Percentiles rank a stretch among this genome's conserved stretches.
phyloP scores from a whole-genome alignment of 176 grass and related monocot species.

The Elymus sibiricus region DNA sequence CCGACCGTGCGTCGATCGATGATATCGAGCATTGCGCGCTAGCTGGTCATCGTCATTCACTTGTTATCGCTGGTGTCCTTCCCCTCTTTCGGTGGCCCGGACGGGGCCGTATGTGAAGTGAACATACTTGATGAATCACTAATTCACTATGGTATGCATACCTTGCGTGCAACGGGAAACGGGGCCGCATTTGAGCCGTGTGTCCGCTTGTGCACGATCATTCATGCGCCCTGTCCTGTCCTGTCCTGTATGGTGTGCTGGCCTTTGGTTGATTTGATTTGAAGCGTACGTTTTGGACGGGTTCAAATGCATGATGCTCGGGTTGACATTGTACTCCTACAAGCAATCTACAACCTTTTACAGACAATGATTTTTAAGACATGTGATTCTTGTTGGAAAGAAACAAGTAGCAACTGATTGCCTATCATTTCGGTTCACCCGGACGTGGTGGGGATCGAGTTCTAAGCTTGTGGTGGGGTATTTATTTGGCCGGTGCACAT shows the following conservation, averaged over 20 bases:
- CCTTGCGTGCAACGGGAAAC: background rate
- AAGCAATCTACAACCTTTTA: background rate
- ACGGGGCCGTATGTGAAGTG: no score
- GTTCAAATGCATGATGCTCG: background rate
- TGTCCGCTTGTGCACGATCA: background rate
- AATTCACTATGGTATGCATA: background rate
- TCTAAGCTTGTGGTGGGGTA: background rate
- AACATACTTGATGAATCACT: no score
- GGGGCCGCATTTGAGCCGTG: background rate
- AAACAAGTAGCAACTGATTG: background rate
- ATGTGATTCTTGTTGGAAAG: background rate
- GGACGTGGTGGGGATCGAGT: background rate
- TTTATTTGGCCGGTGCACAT: background rate
- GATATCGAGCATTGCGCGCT: background rate
- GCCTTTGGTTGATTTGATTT: background rate
- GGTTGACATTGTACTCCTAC: background rate
- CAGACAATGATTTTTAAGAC: background rate
- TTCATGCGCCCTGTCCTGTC: background rate
- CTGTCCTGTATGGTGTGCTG: background rate
- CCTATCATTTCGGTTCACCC: background rate
- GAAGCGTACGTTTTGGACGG: background rate
- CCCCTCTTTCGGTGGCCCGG: no score
- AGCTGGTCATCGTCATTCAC: background rate
- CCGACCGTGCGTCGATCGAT: background rate
- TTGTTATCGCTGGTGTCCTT: background rate